phyloP scores from a whole-genome alignment of 257 asterid species.

The Fraxinus anomala region DNA sequence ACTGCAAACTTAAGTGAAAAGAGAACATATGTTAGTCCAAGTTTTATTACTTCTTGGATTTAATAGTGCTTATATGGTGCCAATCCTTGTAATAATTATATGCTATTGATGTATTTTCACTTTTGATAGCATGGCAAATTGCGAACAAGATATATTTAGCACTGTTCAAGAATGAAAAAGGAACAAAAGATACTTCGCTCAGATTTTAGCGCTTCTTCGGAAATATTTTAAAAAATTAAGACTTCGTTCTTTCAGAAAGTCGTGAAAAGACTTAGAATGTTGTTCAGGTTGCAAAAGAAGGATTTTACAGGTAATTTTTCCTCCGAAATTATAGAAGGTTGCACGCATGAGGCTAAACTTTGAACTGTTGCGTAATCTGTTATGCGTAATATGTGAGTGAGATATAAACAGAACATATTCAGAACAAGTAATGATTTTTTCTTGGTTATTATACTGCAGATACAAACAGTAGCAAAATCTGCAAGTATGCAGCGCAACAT shows the following conservation, averaged over 20 bases:
- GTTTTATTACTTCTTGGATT: too few species aligned
- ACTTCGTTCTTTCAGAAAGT: too few species aligned
- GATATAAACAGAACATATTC: too few species aligned
- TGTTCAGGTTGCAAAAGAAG: neutral
- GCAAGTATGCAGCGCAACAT: slow-evolving; percentile 45
- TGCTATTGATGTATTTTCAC: neutral
- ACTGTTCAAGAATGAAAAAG: neutral
- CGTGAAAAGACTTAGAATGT: neutral
- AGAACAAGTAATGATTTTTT: neutral
- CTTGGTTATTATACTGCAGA: slow-evolving; percentile 35
- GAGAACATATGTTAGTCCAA: too few species aligned
- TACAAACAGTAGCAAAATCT: slow-evolving; percentile 51
- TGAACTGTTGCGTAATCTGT: neutral
- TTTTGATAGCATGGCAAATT: neutral
- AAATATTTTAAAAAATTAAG: too few species aligned
- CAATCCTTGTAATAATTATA: neutral
- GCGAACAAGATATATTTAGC: neutral
- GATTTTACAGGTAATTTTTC: neutral
- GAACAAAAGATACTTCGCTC: neutral
- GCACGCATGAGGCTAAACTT: neutral
- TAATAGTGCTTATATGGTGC: neutral
- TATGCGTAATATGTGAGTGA: neutral
- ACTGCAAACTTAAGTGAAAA: neutral
- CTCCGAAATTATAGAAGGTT: neutral
- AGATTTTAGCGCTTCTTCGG: neutral